Conservation (phyloP, 1,139 yeast species). For the Pichia sp. region DNA sequence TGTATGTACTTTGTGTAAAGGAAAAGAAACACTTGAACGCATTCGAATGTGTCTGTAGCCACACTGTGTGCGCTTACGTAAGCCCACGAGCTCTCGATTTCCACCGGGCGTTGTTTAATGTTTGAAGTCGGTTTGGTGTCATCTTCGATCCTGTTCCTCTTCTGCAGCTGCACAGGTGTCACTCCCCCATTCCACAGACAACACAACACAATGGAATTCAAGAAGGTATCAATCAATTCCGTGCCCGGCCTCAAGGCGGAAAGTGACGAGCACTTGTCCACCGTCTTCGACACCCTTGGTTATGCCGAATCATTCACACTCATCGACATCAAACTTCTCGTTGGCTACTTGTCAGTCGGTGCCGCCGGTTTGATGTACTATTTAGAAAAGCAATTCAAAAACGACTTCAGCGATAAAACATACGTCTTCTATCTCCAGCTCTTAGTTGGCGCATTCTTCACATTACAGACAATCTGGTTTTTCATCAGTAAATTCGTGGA, state of each 20-base stretch:
- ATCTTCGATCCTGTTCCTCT: too few relatives aligned
- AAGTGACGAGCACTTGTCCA: slow-evolving; percentile 48
- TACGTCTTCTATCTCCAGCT: slow-evolving; percentile 35
- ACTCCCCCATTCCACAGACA: too few relatives aligned
- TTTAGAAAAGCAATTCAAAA: slow-evolving; percentile 58
- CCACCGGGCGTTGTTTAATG: too few relatives aligned
- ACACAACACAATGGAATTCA: slow-evolving; percentile 19
- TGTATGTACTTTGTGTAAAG: too few relatives aligned
- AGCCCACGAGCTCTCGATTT: too few relatives aligned
- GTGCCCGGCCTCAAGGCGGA: slow-evolving; percentile 47
- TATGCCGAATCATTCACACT: slow-evolving; percentile 58
- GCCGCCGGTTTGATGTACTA: slow-evolving; percentile 66
- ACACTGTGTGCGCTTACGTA: not conserved
- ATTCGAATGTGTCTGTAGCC: too few relatives aligned
- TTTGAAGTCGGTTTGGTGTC: not conserved
- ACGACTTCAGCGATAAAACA: slow-evolving; percentile 40
- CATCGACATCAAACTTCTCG: slow-evolving; percentile 60
- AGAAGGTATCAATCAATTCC: slow-evolving; percentile 35
- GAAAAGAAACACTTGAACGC: too few relatives aligned
- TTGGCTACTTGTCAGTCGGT: slow-evolving; percentile 68
- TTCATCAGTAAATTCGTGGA: slow-evolving; percentile 49
- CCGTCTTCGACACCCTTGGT: slow-evolving; percentile 53
- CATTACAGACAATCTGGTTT: slow-evolving; percentile 48
- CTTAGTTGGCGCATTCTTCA: slow-evolving; percentile 49
- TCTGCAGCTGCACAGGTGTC: too few relatives aligned